These are phyloP conservation scores for Sisymbrium irio DNA, from an alignment of 345 rosid species.

Conservation along the genomic window DNA sequence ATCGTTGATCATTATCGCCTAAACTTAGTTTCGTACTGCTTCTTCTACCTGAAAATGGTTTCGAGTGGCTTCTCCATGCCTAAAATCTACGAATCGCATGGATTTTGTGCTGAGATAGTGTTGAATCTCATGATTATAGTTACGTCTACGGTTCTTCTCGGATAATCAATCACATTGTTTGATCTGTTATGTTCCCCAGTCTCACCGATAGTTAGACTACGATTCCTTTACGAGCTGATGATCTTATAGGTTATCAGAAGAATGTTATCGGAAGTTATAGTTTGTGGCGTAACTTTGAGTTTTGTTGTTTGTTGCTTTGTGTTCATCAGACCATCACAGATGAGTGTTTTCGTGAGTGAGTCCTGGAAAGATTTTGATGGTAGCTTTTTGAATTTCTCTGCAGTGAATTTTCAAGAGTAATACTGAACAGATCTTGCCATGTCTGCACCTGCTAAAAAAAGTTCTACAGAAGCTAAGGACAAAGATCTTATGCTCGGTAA, in stretches of 20 bases:
- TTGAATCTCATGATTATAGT: neutral
- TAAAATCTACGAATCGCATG: neutral
- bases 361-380: neutral
- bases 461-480: slow-evolving; percentile 38
- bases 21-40: neutral
- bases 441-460: slow-evolving; percentile 45
- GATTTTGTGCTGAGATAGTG: neutral
- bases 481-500: slow-evolving; percentile 49
- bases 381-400: slow-evolving; percentile 7
- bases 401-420: slow-evolving; percentile 23
- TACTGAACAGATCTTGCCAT: slow-evolving; percentile 30
- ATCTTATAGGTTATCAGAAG: neutral
- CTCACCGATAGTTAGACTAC: neutral
- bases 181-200: slow-evolving; percentile 3
- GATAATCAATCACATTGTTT: slow-evolving; percentile 11
- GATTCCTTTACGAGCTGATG: no score
- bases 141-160: neutral
- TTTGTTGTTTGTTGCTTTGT: slow-evolving; percentile 5
- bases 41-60: neutral
- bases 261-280: neutral
- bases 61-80: neutral
- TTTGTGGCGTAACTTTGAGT: slow-evolving; percentile 10
- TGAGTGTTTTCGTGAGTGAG: neutral
- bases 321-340: neutral
- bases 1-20: neutral